Conservation (phyloP, 2,329 filamentous ascomycete genomes). For the Metarhizium rileyi region DNA sequence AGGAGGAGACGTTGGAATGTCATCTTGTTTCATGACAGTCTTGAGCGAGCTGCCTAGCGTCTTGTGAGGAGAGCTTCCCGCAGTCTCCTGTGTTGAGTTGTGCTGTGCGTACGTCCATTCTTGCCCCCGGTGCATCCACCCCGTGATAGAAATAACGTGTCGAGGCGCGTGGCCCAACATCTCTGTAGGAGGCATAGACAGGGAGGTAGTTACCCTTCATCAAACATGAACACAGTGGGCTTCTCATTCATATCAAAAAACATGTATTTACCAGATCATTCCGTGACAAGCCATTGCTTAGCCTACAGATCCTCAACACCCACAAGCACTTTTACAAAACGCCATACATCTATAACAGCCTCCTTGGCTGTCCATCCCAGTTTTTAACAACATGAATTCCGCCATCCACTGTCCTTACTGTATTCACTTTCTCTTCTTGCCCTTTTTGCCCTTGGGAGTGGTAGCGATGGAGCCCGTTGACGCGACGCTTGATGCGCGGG, state of each 20-base stretch:
- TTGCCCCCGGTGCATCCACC: neutral
- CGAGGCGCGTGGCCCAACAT: too few species aligned
- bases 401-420: neutral
- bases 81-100: too few species aligned
- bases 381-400: neutral
- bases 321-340: constrained; percentile 8
- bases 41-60: too few species aligned
- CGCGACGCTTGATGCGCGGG: constrained; percentile 78
- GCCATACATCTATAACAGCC: constrained; percentile 2
- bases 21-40: neutral
- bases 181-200: too few species aligned
- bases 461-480: constrained; percentile 56
- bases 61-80: too few species aligned
- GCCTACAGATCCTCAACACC: neutral
- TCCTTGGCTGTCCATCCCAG: neutral
- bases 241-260: neutral
- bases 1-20: constrained; percentile 3
- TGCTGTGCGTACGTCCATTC: too few species aligned
- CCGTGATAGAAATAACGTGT: neutral
- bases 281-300: too few species aligned
- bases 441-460: constrained; percentile 37
- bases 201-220: too few species aligned
- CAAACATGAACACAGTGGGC: too few species aligned
- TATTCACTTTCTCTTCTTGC: constrained; percentile 21
- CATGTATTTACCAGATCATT: neutral